Evolutionary conservation across 345 rosid species (phyloP), one percentile per base, ranked within the genome.

Genomic region (Anastatica hierochuntica): DNA sequence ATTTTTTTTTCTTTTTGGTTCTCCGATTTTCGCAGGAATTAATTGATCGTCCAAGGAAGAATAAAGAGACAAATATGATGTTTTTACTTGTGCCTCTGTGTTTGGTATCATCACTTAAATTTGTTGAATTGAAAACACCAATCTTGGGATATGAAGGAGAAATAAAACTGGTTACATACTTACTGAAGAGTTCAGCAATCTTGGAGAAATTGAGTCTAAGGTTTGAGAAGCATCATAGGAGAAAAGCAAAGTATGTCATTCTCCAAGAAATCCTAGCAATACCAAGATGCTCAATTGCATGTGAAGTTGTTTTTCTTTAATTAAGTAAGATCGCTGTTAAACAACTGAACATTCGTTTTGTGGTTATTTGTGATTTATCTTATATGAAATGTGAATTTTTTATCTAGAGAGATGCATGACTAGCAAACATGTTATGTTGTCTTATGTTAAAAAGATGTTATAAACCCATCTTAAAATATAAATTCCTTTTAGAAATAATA

Each of bases 211-310:
- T 52, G 27, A 24, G 27, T 24, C 27, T 24, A 13, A 7, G 10
- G 5, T 1, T 49, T 33, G 9, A 21, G 17, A 2, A 0, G 6
- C 6, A 0, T 3, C 0, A 3, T 11, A 23, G 1, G 33, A 23
- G 10, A 21, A 36, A 90, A 83, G 86, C 83, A 13, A 80, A 73
- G 53, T 80, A 80, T 58, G 90, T 62, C 49, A 80, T 82, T 35
- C 66, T 88, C 8, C 78, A 76, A 58, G 90, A 82, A 71, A 88
- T 52, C 35, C 4, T 53, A 14, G 45, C 34, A 53, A 23, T 53
- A 23, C 34, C 45, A 38, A 53, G 45, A 37, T 23, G 14, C 11
- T 53, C 23, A 14, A 53, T 21, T 3, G 1, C 15, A 37, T 53
- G 57, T 37, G 2, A 37, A 24, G 11, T 38, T 8, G 3, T 53